These are phyloP conservation scores for Jasminum sambac DNA, from an alignment of 257 asterid genomes.

Conservation along the genomic window DNA sequence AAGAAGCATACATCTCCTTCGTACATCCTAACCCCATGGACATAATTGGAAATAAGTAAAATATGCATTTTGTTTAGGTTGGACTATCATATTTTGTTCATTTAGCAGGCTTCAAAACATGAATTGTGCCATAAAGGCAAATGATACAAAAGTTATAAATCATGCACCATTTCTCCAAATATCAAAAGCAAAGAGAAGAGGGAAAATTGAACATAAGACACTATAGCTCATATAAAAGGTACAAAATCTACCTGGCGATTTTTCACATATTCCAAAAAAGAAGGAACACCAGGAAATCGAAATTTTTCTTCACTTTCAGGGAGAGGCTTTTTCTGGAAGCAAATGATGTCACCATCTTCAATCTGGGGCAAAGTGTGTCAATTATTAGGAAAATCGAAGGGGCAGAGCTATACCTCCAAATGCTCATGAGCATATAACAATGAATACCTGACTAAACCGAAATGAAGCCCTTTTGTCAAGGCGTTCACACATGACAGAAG, in stretches of 20 bases:
- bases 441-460: conserved; percentile 44
- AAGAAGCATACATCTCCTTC: not conserved
- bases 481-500: conserved; percentile 52
- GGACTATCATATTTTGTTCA: not conserved
- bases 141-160: not conserved
- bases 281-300: conserved; percentile 50
- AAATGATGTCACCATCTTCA: conserved; percentile 59
- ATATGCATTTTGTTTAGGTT: not conserved
- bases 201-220: not conserved
- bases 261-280: conserved; percentile 55
- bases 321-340: conserved; percentile 46
- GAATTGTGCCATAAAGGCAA: not conserved
- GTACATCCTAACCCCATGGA: not conserved
- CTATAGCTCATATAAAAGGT: not conserved
- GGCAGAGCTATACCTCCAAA: not conserved
- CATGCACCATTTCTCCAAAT: not conserved
- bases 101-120: not conserved
- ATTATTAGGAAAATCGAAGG: conserved; percentile 11
- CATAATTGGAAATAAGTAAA: not conserved
- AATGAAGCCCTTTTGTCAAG: conserved; percentile 43
- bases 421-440: conserved; percentile 4
- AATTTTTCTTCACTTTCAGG: conserved; percentile 31
- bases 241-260: conserved; percentile 45
- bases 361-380: conserved; percentile 38
- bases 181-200: conserved; percentile 1